Evolutionary conservation across 148 eudicot genomes (phyloP).

Genomic region (Fagopyrum tataricum): DNA sequence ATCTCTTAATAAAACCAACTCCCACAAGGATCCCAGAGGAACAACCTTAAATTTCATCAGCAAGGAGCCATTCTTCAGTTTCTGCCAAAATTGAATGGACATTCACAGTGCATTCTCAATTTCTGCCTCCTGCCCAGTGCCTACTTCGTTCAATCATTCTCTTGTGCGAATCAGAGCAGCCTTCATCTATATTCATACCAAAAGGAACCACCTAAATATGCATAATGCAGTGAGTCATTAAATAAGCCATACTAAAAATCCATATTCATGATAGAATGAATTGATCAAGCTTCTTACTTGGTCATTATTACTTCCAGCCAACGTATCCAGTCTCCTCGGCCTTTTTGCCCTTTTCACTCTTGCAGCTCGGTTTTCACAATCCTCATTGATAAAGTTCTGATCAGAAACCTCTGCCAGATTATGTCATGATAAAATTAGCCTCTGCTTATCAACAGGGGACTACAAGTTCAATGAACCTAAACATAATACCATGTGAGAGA

Average conservation of each 20-base stretch:
- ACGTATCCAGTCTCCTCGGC: constrained; percentile 19
- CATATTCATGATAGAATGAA: background rate
- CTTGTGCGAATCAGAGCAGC: background rate
- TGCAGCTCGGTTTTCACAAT: constrained; percentile 25
- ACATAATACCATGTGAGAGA: background rate
- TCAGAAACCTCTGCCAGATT: constrained; percentile 49
- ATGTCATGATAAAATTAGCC: background rate
- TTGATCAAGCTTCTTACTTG: constrained; percentile 20
- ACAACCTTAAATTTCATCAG: background rate
- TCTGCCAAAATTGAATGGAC: background rate
- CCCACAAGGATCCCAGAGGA: background rate
- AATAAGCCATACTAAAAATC: background rate
- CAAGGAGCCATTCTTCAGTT: background rate
- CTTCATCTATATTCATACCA: background rate
- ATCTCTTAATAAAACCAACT: background rate
- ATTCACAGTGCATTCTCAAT: background rate
- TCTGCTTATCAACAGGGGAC: background rate
- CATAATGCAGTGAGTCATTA: constrained; percentile 7
- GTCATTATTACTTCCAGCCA: constrained; percentile 22
- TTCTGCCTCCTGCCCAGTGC: background rate
- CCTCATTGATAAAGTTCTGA: constrained; percentile 65
- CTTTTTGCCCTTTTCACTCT: constrained; percentile 29
- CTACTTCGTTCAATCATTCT: background rate
- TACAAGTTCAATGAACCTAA: background rate
- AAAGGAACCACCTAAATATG: constrained; percentile 30